These are phyloP conservation scores for Clathrus columnatus DNA, from an alignment of 768 basidiomycete genomes.

Conservation along the genomic window DNA sequence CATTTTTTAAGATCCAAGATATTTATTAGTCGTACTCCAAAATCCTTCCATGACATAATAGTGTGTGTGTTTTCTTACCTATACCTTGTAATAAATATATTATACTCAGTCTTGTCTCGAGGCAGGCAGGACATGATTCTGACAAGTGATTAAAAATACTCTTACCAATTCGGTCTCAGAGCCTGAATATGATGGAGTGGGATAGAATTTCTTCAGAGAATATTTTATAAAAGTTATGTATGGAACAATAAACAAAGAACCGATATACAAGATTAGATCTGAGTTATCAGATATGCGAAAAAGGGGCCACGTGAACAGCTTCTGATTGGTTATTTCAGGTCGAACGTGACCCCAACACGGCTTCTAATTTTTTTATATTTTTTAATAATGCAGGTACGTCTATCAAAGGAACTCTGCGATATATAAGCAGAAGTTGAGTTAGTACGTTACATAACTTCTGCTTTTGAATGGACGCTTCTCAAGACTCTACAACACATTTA, in stretches of 20 bases:
- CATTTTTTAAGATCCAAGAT: constrained; percentile 55
- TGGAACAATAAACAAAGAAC: neutral
- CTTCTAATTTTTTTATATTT: too few species aligned
- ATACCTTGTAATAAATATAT: too few species aligned
- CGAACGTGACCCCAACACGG: neutral
- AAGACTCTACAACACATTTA: constrained; percentile 27
- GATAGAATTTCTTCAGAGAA: too few species aligned
- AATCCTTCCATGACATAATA: constrained; percentile 47
- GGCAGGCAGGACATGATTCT: neutral
- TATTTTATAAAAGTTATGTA: too few species aligned
- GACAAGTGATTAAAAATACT: neutral
- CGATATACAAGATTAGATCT: neutral
- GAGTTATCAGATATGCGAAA: neutral
- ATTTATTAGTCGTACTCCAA: constrained; percentile 75
- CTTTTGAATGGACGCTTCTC: constrained; percentile 24
- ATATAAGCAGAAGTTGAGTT: too few species aligned
- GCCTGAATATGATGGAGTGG: too few species aligned
- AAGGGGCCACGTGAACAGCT: neutral
- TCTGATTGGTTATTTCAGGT: neutral
- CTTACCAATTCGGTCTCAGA: too few species aligned
- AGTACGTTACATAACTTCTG: neutral
- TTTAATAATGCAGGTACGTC: too few species aligned
- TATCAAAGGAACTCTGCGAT: too few species aligned
- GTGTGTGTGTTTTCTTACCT: neutral
- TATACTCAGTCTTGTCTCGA: too few species aligned